Conservation (phyloP, 805 yeast genomes). For the Kuraishia ogatae region DNA sequence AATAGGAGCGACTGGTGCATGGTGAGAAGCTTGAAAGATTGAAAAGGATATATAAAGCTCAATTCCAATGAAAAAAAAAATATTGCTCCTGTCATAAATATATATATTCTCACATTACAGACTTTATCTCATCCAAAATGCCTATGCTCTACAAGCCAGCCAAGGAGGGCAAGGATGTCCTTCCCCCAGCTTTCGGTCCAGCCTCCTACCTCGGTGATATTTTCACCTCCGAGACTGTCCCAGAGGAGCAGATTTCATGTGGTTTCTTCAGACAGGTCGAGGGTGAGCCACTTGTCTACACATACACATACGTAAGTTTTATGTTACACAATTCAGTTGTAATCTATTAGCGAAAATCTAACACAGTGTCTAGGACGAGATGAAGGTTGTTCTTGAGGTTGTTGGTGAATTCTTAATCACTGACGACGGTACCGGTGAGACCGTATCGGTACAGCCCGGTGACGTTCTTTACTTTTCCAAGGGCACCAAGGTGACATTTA, state of each 20-base stretch:
- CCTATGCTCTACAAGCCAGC: constrained; percentile 47
- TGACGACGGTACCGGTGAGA: constrained; percentile 50
- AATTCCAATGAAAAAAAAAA: background rate
- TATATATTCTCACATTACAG: background rate
- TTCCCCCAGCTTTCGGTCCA: constrained; percentile 50
- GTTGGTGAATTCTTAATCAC: constrained; percentile 51
- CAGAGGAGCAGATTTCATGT: constrained; percentile 46
- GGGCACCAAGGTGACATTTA: constrained; percentile 56
- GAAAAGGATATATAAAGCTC: background rate
- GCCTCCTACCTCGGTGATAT: constrained; percentile 62
- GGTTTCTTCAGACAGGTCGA: constrained; percentile 62
- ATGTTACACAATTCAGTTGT: no score
- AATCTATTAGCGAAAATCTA: no score
- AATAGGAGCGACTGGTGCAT: background rate
- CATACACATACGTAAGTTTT: constrained; percentile 40
- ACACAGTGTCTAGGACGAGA: constrained; percentile 37
- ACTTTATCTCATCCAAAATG: constrained; percentile 24
- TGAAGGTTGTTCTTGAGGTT: constrained; percentile 58
- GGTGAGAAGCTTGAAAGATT: background rate
- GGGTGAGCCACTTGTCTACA: constrained; percentile 58
- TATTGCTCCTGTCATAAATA: no score
- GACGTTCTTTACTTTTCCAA: constrained; percentile 58
- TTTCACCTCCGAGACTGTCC: constrained; percentile 45
- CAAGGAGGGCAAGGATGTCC: constrained; percentile 42
- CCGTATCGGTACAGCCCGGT: constrained; percentile 48